Conservation (phyloP, 1,284 basidiomycete species). For the Ganoderma sp. region DNA sequence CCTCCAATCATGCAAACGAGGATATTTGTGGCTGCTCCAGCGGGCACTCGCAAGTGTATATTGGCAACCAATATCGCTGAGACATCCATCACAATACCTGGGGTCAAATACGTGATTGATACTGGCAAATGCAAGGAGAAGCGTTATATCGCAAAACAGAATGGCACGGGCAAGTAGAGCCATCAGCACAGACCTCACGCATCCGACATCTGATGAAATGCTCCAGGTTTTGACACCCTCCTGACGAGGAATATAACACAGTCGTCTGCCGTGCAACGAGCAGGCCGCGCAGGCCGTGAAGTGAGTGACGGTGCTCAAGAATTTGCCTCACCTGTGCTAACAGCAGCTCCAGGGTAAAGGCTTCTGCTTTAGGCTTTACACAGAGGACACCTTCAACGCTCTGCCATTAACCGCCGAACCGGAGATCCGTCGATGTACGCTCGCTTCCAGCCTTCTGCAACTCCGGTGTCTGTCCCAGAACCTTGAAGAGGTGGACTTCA, state of each 20-base stretch:
- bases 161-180: constrained; percentile 62
- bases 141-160: constrained; percentile 72
- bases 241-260: constrained; percentile 87
- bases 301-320: constrained; percentile 41
- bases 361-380: constrained; percentile 88
- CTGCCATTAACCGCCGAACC: constrained; percentile 78
- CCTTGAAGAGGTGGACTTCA: constrained; percentile 78
- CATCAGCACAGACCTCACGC: not conserved
- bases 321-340: not conserved
- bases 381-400: constrained; percentile 73
- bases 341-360: constrained; percentile 64
- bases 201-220: too few species aligned
- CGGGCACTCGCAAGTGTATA: constrained; percentile 85
- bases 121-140: constrained; percentile 97
- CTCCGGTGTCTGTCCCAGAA: constrained; percentile 85
- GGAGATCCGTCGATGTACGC: constrained; percentile 86
- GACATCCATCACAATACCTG: constrained; percentile 97
- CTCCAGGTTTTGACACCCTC: constrained; percentile 85
- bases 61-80: constrained; percentile 98
- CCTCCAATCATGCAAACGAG: constrained; percentile 79
- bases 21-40: constrained; percentile 77
- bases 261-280: constrained; percentile 85
- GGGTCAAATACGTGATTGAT: constrained; percentile 95
- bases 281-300: constrained; percentile 93
- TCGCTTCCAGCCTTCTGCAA: constrained; percentile 84